These are phyloP conservation scores for Blastobotrys serpentis DNA, from an alignment of 1,139 yeast species.

Conservation along the genomic window DNA sequence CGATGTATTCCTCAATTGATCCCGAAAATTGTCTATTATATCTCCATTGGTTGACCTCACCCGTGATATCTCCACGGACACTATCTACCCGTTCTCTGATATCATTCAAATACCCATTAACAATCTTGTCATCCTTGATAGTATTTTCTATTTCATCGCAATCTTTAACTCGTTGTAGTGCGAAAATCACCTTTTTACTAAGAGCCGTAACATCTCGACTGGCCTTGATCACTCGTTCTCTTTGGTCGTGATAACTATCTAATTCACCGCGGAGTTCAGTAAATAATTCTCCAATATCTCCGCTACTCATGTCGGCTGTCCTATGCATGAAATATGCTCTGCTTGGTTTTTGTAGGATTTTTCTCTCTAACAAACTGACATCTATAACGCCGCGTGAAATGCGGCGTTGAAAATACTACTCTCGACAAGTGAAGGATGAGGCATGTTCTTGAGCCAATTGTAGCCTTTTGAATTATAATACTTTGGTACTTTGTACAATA, in stretches of 20 bases:
- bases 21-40: constrained; percentile 28
- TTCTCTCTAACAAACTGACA: no score
- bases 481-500: no score
- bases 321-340: not conserved
- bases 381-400: no score
- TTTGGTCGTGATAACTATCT: constrained; percentile 38
- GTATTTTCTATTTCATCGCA: constrained; percentile 9
- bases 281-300: constrained; percentile 6
- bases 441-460: no score
- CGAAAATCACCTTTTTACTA: constrained; percentile 45
- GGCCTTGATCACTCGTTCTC: constrained; percentile 42
- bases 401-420: no score
- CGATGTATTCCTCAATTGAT: constrained; percentile 42
- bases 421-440: no score
- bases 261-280: constrained; percentile 16
- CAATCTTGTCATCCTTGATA: constrained; percentile 11
- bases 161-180: constrained; percentile 36
- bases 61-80: constrained; percentile 22
- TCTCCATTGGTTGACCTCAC: constrained; percentile 22
- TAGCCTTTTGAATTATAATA: no score
- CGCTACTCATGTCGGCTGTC: not conserved
- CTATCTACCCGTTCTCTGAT: constrained; percentile 17
- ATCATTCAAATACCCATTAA: constrained; percentile 15
- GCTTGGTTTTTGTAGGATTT: no score
- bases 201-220: constrained; percentile 43